Evolutionary conservation across 345 rosid genomes (phyloP), one percentile per base, ranked within the genome.

Genomic region (Geranium rotundifolium): DNA sequence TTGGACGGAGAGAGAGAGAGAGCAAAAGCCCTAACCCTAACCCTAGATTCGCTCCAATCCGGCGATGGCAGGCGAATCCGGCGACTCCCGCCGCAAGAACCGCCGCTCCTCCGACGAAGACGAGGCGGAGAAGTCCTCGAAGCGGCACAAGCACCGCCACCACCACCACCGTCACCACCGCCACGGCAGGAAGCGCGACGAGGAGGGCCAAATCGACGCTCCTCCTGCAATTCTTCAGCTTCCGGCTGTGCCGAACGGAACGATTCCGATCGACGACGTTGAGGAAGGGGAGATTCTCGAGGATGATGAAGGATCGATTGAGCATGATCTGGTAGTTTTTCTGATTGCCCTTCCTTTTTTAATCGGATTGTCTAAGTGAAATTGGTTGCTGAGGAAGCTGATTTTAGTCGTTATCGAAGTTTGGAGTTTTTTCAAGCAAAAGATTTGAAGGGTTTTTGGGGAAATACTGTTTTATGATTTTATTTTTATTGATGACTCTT

Each of bases 241-340:
- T n/a, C 57, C 59, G 50, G 61, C 67, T 57, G 46, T 62, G 67
- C 16, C 20, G 23, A 46, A 71, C 5, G 27, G 29, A 64, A 62
- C 70, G 61, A 58, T 66, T 58, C 56, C 67, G 64, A 89, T 77
- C 67, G 89, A 90, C 57, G 97, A 90, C 50, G 78, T 95, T 58
- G 99, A 95, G 81, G 99, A 95, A 68, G 99, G 99, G 31, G 99
- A 95, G 82, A 95, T 95, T 78, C 83, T 88, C 13, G 97, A 90
- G 1, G 99, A 95, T 61, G 41, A 34, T 8, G 85, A 70, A 2
- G 74, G 61, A 46, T 46, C 52, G 52, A 9, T 2, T 14, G 12
- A 10, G 16, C 52, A 46, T 10, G 12, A 9, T 46, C 52, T 46
- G 52, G 52, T 46, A 46, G 52, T 7, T 46, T 23, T 46, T 46